Evolutionary conservation across 768 basidiomycete genomes (phyloP).

Genomic region (Tricholoma flavovirens): DNA sequence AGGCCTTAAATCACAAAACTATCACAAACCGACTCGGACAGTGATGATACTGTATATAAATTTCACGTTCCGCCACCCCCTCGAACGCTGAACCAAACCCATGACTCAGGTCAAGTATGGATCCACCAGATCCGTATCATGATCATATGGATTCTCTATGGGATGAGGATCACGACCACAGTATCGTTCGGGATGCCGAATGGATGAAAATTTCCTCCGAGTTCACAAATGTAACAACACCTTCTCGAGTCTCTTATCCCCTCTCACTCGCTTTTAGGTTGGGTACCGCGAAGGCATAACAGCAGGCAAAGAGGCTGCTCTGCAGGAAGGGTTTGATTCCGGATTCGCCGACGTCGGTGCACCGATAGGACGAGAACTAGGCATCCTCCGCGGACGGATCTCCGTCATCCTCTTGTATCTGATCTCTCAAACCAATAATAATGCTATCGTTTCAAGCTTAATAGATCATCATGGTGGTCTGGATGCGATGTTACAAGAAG

Average conservation of each 20-base stretch:
- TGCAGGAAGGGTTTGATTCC: constrained; percentile 88
- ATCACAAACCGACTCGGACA: too few species aligned
- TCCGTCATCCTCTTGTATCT: constrained; percentile 60
- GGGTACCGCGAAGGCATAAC: constrained; percentile 98
- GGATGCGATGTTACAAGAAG: constrained; percentile 31
- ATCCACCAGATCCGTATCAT: neutral
- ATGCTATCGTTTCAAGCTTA: neutral
- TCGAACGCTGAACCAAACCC: neutral
- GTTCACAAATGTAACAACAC: constrained; percentile 60
- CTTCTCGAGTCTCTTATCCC: neutral
- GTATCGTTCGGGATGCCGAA: constrained; percentile 42
- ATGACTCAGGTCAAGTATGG: neutral
- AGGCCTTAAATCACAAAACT: too few species aligned
- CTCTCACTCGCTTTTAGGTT: constrained; percentile 39
- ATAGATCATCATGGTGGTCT: constrained; percentile 11
- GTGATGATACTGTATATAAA: too few species aligned
- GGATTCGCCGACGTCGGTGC: constrained; percentile 72
- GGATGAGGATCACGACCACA: constrained; percentile 41
- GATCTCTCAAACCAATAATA: constrained; percentile 21
- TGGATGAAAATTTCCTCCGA: constrained; percentile 64
- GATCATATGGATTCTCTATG: constrained; percentile 53
- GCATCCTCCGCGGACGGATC: constrained; percentile 66
- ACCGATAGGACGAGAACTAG: constrained; percentile 73
- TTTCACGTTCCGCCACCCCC: too few species aligned
- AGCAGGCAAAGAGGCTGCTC: constrained; percentile 78